These are phyloP conservation scores for Antrodiella citrinella DNA, from an alignment of 768 basidiomycete genomes.

Conservation along the genomic window DNA sequence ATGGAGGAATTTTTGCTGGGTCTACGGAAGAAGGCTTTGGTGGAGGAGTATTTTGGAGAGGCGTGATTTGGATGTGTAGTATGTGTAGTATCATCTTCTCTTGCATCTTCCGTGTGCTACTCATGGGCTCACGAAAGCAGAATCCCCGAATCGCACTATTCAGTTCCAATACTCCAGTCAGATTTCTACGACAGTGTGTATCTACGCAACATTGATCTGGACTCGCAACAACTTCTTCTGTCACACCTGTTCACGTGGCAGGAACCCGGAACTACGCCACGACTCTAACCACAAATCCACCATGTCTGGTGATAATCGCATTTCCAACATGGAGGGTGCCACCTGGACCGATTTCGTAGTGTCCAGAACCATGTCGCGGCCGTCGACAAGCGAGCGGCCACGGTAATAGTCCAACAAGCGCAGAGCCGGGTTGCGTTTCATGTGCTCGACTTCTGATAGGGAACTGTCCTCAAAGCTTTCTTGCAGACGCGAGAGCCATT, in stretches of 20 bases:
- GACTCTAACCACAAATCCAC: neutral
- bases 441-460: slow-evolving; percentile 1
- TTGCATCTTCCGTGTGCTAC: too few relatives aligned
- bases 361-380: neutral
- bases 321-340: neutral
- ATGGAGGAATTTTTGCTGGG: slow-evolving; percentile 72
- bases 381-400: neutral
- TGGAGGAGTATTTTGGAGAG: slow-evolving; percentile 71
- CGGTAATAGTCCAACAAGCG: slow-evolving; percentile 17
- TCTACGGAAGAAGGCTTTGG: slow-evolving; percentile 71
- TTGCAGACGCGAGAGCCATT: slow-evolving; percentile 18
- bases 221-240: neutral
- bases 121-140: too few relatives aligned
- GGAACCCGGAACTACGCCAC: neutral
- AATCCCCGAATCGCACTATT: too few relatives aligned
- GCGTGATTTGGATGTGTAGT: slow-evolving; percentile 8
- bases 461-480: slow-evolving; percentile 2
- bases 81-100: too few relatives aligned
- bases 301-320: neutral
- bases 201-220: too few relatives aligned
- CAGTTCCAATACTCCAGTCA: too few relatives aligned
- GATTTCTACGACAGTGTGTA: too few relatives aligned
- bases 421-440: slow-evolving; percentile 15
- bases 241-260: neutral
- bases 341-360: neutral